Evolutionary conservation across 441 rosid species (phyloP).

Genomic region (Croton setiger): DNA sequence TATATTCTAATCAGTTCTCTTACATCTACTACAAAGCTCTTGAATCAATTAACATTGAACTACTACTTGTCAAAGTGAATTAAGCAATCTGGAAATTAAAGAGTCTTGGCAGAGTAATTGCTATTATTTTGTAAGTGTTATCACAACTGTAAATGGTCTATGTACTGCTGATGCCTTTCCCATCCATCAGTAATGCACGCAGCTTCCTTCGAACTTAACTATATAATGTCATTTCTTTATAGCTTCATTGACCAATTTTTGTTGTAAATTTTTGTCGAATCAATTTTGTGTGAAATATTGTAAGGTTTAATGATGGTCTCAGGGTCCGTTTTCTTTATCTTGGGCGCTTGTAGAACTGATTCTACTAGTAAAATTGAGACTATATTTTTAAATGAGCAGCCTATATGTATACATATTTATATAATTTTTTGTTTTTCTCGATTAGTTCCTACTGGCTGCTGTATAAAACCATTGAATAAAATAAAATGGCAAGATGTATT

Average conservation of each 20-base stretch:
- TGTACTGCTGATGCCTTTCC: background rate
- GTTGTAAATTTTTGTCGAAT: slow-evolving; percentile 7
- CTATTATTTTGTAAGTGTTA: background rate
- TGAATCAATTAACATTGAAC: background rate
- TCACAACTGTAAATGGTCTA: background rate
- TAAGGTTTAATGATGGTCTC: slow-evolving; percentile 1
- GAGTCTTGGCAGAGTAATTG: slow-evolving; percentile 4
- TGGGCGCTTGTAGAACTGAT: slow-evolving; percentile 1
- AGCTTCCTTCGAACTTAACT: background rate
- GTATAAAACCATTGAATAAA: too few relatives aligned
- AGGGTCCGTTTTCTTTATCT: background rate
- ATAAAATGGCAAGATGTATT: too few relatives aligned
- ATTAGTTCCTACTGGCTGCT: too few relatives aligned
- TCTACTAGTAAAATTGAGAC: background rate
- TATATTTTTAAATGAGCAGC: background rate
- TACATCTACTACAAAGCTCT: slow-evolving; percentile 11
- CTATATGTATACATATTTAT: background rate
- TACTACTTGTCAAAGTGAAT: background rate
- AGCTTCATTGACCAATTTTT: slow-evolving; percentile 19
- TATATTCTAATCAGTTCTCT: slow-evolving; percentile 22
- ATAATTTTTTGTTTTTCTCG: too few relatives aligned
- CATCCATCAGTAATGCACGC: background rate
- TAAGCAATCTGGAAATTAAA: background rate
- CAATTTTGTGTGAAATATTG: background rate
- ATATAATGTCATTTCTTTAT: background rate